Evolutionary conservation across 2,329 filamentous ascomycete genomes (phyloP).

Genomic region (Aurifilum marmelostoma): DNA sequence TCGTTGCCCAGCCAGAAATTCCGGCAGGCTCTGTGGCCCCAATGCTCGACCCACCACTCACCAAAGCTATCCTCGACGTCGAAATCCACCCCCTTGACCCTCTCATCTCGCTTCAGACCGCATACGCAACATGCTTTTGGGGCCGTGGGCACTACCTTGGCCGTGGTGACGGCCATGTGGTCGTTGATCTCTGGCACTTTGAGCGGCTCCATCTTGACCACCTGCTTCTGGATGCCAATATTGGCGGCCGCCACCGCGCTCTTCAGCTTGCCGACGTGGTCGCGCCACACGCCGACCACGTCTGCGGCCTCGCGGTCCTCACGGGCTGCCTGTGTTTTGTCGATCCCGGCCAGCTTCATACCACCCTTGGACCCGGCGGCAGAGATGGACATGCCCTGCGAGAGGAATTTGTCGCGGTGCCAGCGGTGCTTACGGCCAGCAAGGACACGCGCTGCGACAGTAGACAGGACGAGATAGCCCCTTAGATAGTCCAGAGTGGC

Average conservation of each 20-base stretch:
- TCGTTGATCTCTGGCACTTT: conserved; percentile 73
- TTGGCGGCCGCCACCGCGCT: conserved; percentile 72
- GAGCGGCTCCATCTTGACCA: conserved; percentile 40
- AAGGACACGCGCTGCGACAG: conserved; percentile 77
- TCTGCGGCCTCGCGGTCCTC: conserved; percentile 87
- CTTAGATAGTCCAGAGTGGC: conserved; percentile 65
- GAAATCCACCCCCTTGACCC: conserved; percentile 74
- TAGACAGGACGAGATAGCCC: conserved; percentile 65
- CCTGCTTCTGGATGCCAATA: conserved; percentile 40
- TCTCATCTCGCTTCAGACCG: conserved; percentile 85
- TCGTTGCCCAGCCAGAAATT: conserved; percentile 86
- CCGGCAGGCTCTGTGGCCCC: conserved; percentile 78
- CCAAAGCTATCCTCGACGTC: conserved; percentile 88
- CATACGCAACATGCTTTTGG: conserved; percentile 81
- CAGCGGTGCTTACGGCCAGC: conserved; percentile 84
- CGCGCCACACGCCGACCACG: conserved; percentile 73
- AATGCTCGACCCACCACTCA: conserved; percentile 94
- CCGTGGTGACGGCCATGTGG: conserved; percentile 67
- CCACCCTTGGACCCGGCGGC: conserved; percentile 71
- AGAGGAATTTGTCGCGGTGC: conserved; percentile 84
- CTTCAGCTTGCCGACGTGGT: conserved; percentile 74
- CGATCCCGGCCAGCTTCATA: conserved; percentile 89
- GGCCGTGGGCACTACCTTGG: conserved; percentile 75
- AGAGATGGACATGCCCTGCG: conserved; percentile 88
- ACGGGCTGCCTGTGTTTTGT: conserved; percentile 78